Conservation (phyloP, 2,329 filamentous ascomycete species). For the Pseudocercospora ulei region DNA sequence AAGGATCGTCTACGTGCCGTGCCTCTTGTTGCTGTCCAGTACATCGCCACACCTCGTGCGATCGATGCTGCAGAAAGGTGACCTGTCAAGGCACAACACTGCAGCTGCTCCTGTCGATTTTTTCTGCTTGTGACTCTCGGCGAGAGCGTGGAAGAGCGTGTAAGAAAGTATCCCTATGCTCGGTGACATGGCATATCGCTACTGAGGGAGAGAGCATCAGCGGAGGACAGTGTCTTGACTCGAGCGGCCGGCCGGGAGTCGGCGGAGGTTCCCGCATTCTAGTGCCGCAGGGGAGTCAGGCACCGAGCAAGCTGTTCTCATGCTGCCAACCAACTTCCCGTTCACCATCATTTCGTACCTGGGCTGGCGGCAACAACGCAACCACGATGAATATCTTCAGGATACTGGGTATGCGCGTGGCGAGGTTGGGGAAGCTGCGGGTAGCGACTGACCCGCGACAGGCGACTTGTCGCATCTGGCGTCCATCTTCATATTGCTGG, state of each 20-base stretch:
- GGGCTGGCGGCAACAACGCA: not conserved
- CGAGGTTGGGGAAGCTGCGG: constrained; percentile 8
- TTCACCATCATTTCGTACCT: too few relatives aligned
- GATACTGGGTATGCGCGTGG: constrained; percentile 47
- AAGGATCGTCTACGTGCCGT: constrained; percentile 12
- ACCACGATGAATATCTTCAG: constrained; percentile 58
- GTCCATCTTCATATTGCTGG: constrained; percentile 87
- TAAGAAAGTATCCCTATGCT: too few relatives aligned
- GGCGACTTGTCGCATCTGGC: constrained; percentile 91
- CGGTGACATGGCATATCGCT: too few relatives aligned
- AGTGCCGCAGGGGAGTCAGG: too few relatives aligned
- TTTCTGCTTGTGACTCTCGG: not conserved
- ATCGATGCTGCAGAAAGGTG: not conserved
- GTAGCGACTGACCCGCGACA: constrained; percentile 35
- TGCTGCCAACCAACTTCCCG: not conserved
- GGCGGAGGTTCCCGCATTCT: too few relatives aligned
- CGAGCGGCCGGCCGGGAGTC: too few relatives aligned
- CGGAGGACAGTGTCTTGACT: too few relatives aligned
- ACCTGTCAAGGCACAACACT: not conserved
- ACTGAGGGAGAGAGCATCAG: too few relatives aligned
- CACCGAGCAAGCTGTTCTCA: not conserved
- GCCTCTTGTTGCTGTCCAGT: constrained; percentile 21
- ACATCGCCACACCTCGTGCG: constrained; percentile 14
- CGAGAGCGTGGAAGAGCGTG: too few relatives aligned
- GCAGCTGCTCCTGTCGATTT: not conserved